phyloP scores from a whole-genome alignment of 1,284 basidiomycete genomes.

The Paramarasmius palmivorus region DNA sequence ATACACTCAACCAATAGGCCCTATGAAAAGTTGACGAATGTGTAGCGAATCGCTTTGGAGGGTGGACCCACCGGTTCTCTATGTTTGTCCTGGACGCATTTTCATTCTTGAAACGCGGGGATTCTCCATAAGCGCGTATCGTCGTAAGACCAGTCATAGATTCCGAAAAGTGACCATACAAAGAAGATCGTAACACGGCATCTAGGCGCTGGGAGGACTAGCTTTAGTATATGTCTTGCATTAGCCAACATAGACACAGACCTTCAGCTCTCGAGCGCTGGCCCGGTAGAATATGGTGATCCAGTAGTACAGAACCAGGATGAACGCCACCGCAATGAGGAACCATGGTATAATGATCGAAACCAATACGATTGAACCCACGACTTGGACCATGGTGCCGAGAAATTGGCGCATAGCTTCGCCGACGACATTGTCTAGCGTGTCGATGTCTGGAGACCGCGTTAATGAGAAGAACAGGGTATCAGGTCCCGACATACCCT shows the following conservation, averaged over 20 bases:
- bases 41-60: not conserved
- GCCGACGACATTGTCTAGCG: conserved; percentile 76
- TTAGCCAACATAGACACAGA: conserved; percentile 18
- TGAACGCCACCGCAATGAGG: conserved; percentile 67
- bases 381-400: conserved; percentile 35
- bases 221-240: conserved; percentile 1
- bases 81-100: conserved; percentile 79
- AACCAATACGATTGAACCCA: conserved; percentile 78
- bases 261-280: conserved; percentile 89
- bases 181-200: conserved; percentile 57
- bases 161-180: conserved; percentile 89
- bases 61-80: conserved; percentile 66
- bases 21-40: conserved; percentile 30
- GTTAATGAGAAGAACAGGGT: not conserved
- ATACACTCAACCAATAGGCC: conserved; percentile 84
- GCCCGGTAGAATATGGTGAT: conserved; percentile 82
- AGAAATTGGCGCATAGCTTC: conserved; percentile 29
- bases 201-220: conserved; percentile 48
- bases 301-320: conserved; percentile 60
- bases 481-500: conserved; percentile 34
- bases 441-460: conserved; percentile 61
- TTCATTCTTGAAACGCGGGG: conserved; percentile 68
- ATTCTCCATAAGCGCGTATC: conserved; percentile 80
- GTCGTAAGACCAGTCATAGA: conserved; percentile 84
- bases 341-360: conserved; percentile 84